Base-by-base conservation (phyloP, 352 stramenopile species). In the Phytophthora idaei region DNA sequence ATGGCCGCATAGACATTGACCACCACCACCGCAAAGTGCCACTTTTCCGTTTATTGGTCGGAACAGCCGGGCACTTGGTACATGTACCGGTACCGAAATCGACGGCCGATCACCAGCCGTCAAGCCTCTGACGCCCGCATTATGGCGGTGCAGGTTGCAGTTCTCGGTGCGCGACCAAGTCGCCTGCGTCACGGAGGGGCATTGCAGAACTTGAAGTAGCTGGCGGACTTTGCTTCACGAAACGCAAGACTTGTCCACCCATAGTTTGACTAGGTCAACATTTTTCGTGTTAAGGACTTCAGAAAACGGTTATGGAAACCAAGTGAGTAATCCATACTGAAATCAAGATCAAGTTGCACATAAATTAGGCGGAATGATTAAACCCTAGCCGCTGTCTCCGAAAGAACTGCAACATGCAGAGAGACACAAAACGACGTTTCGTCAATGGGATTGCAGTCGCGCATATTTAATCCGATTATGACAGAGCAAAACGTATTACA, bases 361-460 rank as follows among this genome's bases (percentile, higher is more conserved):
- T 3, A 61, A 42, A 61, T 56, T 5, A 9, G 55, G 12, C 53
- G 12, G 15, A 42, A 25, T 5, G 10, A 15, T 57, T 42, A 55
- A 42, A 14, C 47, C 57, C 57, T 57, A 49, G 2, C 21, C 44
- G 3, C 21, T 5, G 44, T n/a, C 41, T 60, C 55, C 27, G 55
- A 6, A 48, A 36, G 10, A 31, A 72, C 74, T 83, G 71, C 75
- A 83, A 80, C 67, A 72, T 76, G 57, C 61, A 75, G 65, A 77
- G 58, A 80, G 69, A 80, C 73, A 77, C 69, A 69, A 73, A 68
- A 44, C 67, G 56, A 37, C 58, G 48, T 71, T 74, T 72, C 50
- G 12, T 32, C 48, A 44, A 55, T 55, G 10, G 29, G 28, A 60
- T 60, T 50, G 37, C 39, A 2, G 29, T n/a, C 21, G 10, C 27